These are phyloP conservation scores for Pseudogymnoascus destructans DNA, from an alignment of 2,329 filamentous ascomycete genomes.

Conservation along the genomic window DNA sequence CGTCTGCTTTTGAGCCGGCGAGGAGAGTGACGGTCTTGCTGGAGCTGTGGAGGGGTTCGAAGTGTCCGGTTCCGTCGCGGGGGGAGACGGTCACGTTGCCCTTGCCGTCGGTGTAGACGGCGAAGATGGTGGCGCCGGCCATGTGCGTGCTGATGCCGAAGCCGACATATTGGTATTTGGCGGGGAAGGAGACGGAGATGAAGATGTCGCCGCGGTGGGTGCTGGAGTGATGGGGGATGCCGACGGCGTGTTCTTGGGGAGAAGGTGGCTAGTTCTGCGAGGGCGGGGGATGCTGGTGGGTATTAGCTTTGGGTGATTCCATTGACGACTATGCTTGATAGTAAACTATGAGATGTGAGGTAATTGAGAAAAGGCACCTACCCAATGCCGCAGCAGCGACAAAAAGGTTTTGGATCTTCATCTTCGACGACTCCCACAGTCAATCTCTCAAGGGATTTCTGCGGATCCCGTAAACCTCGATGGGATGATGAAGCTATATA, in stretches of 20 bases:
- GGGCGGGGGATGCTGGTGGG: not conserved
- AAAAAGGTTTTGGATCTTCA: not conserved
- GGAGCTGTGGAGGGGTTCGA: not conserved
- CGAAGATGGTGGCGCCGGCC: conserved; percentile 43
- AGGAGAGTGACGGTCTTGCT: not conserved
- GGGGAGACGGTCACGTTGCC: conserved; percentile 44
- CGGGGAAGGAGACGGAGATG: conserved; percentile 42
- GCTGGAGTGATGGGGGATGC: conserved; percentile 38
- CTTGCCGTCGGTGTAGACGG: conserved; percentile 39
- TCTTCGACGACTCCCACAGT: not conserved
- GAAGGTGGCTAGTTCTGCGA: conserved; percentile 9
- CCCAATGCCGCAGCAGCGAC: not conserved
- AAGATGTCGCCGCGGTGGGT: conserved; percentile 37
- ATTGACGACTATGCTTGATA: not conserved
- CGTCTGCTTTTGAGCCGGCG: not conserved
- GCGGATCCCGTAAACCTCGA: not conserved
- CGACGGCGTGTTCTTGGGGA: conserved; percentile 30
- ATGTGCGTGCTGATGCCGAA: conserved; percentile 42
- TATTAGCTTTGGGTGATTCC: not conserved
- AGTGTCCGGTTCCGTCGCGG: conserved; percentile 32
- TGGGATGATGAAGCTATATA: not conserved
- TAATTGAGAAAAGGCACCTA: not conserved
- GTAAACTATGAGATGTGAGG: not conserved
- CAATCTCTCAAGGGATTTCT: not conserved
- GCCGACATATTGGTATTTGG: conserved; percentile 39